Conservation (phyloP, 805 yeast species). For the Yarrowia deformans region DNA sequence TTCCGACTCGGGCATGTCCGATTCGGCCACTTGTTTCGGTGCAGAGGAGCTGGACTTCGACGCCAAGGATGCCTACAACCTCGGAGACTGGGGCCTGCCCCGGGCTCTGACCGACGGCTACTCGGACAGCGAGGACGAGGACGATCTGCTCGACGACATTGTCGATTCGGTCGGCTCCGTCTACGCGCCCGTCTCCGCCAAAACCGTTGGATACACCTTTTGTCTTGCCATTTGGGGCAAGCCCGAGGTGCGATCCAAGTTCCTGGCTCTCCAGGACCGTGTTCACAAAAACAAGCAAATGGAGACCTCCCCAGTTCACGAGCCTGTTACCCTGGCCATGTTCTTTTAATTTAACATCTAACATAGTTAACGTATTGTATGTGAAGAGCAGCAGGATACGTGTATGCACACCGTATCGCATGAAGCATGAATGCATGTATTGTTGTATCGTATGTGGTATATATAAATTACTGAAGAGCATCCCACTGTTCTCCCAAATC, state of each 20-base stretch:
- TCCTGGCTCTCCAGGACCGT: conserved; percentile 34
- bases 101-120: conserved; percentile 32
- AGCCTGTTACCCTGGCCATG: conserved; percentile 36
- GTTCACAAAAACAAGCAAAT: conserved; percentile 4
- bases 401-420: no score
- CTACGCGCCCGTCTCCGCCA: conserved; percentile 28
- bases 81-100: conserved; percentile 39
- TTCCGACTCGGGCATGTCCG: conserved; percentile 41
- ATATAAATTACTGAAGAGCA: conserved; percentile 17
- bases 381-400: background rate
- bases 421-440: no score
- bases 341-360: conserved; percentile 30
- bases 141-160: conserved; percentile 38
- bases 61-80: conserved; percentile 36
- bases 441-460: background rate
- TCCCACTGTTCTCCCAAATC: conserved; percentile 38
- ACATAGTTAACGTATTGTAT: conserved; percentile 3
- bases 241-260: conserved; percentile 38
- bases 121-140: conserved; percentile 39
- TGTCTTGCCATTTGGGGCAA: conserved; percentile 37
- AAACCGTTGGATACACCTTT: conserved; percentile 34
- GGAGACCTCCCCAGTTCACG: conserved; percentile 21
- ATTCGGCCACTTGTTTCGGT: conserved; percentile 39
- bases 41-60: conserved; percentile 35
- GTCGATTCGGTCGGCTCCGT: conserved; percentile 30